These are phyloP conservation scores for Paecilomyces dactylethromorphus DNA, from an alignment of 2,329 filamentous ascomycete genomes.

Conservation along the genomic window DNA sequence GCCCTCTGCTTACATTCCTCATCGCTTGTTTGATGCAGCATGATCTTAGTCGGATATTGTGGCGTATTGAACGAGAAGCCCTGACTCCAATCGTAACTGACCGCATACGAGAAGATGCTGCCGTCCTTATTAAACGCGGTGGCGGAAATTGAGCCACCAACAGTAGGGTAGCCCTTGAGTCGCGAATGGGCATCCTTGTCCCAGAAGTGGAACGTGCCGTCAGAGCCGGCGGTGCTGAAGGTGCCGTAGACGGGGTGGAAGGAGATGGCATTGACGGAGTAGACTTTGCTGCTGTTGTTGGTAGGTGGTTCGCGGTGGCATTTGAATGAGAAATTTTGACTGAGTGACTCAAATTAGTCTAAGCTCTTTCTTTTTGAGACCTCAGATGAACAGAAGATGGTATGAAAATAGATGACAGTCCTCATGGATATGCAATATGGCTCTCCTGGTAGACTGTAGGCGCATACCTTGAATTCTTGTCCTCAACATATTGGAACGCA, in stretches of 20 bases:
- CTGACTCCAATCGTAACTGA: slow-evolving; percentile 93
- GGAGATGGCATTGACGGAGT: slow-evolving; percentile 86
- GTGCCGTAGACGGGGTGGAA: slow-evolving; percentile 91
- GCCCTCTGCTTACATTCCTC: slow-evolving; percentile 47
- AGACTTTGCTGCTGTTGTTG: slow-evolving; percentile 61
- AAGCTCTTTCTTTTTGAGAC: background rate
- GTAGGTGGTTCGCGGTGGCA: slow-evolving; percentile 71
- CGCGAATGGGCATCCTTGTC: slow-evolving; percentile 79
- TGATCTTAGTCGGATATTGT: slow-evolving; percentile 61
- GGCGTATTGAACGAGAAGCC: slow-evolving; percentile 73
- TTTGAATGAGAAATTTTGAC: slow-evolving; percentile 87
- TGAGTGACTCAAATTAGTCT: slow-evolving; percentile 11
- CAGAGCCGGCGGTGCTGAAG: slow-evolving; percentile 83
- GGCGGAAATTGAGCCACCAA: slow-evolving; percentile 73
- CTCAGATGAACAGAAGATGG: too few relatives aligned
- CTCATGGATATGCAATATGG: too few relatives aligned
- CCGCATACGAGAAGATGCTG: slow-evolving; percentile 70
- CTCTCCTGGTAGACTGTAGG: background rate
- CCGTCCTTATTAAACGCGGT: slow-evolving; percentile 79
- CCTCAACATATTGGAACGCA: slow-evolving; percentile 85
- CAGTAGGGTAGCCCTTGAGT: slow-evolving; percentile 72
- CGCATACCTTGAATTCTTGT: slow-evolving; percentile 58
- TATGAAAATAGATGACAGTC: too few relatives aligned
- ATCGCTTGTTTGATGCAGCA: slow-evolving; percentile 62
- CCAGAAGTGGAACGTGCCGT: slow-evolving; percentile 69